Conservation (phyloP, 2,329 filamentous ascomycete species). For the Thielaviopsis populi region DNA sequence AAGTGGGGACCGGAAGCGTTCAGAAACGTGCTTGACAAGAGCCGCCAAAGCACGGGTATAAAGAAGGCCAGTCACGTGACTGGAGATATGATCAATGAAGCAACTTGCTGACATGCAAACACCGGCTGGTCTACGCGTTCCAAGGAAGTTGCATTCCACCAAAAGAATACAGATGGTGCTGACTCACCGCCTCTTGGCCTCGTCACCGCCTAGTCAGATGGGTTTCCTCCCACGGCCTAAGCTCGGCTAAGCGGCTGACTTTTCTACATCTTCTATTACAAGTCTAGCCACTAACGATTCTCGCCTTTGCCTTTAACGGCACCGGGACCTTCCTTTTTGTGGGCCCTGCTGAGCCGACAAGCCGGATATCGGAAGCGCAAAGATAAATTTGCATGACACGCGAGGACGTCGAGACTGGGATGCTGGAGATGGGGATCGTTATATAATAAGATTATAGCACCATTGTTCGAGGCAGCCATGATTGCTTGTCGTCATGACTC, state of each 20-base stretch:
- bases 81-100: no score
- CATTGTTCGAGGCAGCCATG: neutral
- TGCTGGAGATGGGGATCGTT: neutral
- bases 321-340: neutral
- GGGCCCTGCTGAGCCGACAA: neutral
- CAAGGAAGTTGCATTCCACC: no score
- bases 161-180: neutral
- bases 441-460: neutral
- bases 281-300: neutral
- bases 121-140: no score
- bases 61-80: no score
- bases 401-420: neutral
- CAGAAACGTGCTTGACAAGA: no score
- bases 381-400: neutral
- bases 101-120: no score
- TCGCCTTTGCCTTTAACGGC: neutral
- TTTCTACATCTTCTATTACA: neutral
- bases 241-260: neutral
- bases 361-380: conserved; percentile 6
- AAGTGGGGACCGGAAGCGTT: no score
- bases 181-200: neutral
- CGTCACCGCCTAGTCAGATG: neutral
- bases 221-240: neutral
- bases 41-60: no score
- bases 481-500: neutral